These are phyloP conservation scores for Barbatosphaeria neglecta DNA, from an alignment of 495 filamentous ascomycete genomes.

Conservation along the genomic window DNA sequence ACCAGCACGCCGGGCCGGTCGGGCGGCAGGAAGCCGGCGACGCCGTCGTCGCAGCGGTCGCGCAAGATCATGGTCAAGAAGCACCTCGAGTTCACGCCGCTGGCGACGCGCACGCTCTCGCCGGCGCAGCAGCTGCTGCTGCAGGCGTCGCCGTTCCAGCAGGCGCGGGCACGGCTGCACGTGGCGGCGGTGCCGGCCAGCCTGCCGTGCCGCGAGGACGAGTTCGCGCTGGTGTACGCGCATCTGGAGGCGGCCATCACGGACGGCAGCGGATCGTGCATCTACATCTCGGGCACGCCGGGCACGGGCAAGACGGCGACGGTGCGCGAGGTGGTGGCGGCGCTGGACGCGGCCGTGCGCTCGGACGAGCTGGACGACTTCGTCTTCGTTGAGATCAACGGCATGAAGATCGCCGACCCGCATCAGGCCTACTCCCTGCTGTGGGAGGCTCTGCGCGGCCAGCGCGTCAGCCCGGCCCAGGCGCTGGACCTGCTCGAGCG, in stretches of 20 bases:
- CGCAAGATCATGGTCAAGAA: conserved; percentile 71
- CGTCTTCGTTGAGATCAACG: conserved; percentile 98
- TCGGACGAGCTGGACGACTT: conserved; percentile 96
- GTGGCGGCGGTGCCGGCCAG: conserved; percentile 83
- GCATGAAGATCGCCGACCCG: conserved; percentile 98
- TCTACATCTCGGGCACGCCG: conserved; percentile 98
- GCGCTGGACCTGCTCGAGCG: conserved; percentile 81
- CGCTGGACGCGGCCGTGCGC: conserved; percentile 72
- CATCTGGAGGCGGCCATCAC: conserved; percentile 91
- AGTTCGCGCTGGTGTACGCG: conserved; percentile 84
- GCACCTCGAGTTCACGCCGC: conserved; percentile 85
- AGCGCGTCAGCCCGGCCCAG: conserved; percentile 84
- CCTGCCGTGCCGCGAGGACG: conserved; percentile 82
- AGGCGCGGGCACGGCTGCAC: conserved; percentile 80
- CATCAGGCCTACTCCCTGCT: conserved; percentile 92
- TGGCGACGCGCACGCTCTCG: conserved; percentile 77
- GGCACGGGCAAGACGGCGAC: conserved; percentile 99
- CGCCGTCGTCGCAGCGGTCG: conserved; percentile 51
- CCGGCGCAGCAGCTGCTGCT: conserved; percentile 59
- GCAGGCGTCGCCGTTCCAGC: conserved; percentile 82
- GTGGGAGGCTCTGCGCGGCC: conserved; percentile 91
- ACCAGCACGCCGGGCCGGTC: conserved; percentile 19
- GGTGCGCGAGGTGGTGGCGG: conserved; percentile 85
- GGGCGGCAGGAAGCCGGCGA: conserved; percentile 31
- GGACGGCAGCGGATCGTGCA: conserved; percentile 85